Evolutionary conservation across 2,329 filamentous ascomycete genomes (phyloP), one percentile per base, ranked within the genome.

Genomic region (Aspergillus niger): DNA sequence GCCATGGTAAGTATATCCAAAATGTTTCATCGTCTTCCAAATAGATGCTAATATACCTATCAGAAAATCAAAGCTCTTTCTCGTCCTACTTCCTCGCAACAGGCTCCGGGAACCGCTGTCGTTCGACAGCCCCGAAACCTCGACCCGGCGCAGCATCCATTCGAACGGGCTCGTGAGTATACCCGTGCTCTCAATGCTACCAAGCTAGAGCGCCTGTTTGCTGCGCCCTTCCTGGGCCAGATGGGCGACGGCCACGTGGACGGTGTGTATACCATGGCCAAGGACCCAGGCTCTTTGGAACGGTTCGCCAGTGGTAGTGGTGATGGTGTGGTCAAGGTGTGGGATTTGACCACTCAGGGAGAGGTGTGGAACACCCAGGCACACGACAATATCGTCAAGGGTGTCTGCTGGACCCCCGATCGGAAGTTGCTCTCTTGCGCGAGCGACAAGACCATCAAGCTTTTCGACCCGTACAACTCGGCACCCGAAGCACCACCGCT

Each of bases 331-430:
- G 86, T 99, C 60, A 99, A 99, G 78, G 90, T 95, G 36, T 96
- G 92, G 92, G 89, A 96, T 76, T 80, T 95, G 67, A 85, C 88
- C 8, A 89, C 83, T 63, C 82, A 86, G 59, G 87, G 90, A 28
- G 89, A 95, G 73, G 83, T 89, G 51, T 94, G 91, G 89, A 84
- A 91, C 69, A 85, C 85, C 3, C 87, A 90, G 64, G 94, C 92
- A 24, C 96, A 99, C 74, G 91, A 97, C 69, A 96, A 96, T 68
- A 89, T 97, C 48, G 91, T 98, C 68, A 97, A 96, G 81, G 91
- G 90, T 13, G 83, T 97, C 73, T 90, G 89, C 68, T 99, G 94
- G 90, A 97, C 92, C 3, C 85, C 86, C 48, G 91, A 96, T 69
- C 86, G 89, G 72, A 94, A 92, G 73, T 82, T 98, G 13, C 80